Conservation (phyloP, 2,329 filamentous ascomycete genomes). For the Pseudogymnoascus sp. region DNA sequence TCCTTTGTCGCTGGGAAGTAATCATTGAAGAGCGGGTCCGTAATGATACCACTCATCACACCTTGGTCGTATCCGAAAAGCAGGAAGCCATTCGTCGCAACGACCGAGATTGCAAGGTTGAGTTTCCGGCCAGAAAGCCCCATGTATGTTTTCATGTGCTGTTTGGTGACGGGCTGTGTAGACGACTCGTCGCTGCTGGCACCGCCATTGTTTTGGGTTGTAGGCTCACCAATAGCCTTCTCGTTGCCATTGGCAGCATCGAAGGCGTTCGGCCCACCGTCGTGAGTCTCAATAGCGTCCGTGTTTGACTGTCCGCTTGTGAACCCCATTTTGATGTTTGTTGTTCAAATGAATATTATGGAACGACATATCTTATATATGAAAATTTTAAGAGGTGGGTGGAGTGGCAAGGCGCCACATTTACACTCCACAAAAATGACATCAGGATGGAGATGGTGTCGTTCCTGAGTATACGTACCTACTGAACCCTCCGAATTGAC, state of each 20-base stretch:
- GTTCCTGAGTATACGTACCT: slow-evolving; percentile 4
- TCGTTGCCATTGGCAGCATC: neutral
- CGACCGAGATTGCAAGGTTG: slow-evolving; percentile 42
- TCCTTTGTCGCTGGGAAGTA: slow-evolving; percentile 78
- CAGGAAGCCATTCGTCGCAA: slow-evolving; percentile 79
- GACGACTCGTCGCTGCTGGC: neutral
- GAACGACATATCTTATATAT: neutral
- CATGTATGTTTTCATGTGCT: neutral
- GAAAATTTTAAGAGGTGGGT: neutral
- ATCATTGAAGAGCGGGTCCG: slow-evolving; percentile 78
- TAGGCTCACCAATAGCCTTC: neutral
- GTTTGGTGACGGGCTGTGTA: neutral
- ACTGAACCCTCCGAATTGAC: neutral
- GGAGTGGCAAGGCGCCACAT: neutral
- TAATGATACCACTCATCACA: slow-evolving; percentile 74
- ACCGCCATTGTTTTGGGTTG: neutral
- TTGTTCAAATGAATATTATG: neutral
- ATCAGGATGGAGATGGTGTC: neutral
- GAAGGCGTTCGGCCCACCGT: neutral
- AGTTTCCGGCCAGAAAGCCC: neutral
- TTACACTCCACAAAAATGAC: slow-evolving; percentile 1
- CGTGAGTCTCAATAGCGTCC: neutral
- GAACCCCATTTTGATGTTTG: slow-evolving; percentile 1
- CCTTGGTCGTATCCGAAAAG: slow-evolving; percentile 89
- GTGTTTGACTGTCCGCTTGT: neutral